These are phyloP conservation scores for Apiospora phragmitis DNA, from an alignment of 2,329 filamentous ascomycete species.

Conservation along the genomic window DNA sequence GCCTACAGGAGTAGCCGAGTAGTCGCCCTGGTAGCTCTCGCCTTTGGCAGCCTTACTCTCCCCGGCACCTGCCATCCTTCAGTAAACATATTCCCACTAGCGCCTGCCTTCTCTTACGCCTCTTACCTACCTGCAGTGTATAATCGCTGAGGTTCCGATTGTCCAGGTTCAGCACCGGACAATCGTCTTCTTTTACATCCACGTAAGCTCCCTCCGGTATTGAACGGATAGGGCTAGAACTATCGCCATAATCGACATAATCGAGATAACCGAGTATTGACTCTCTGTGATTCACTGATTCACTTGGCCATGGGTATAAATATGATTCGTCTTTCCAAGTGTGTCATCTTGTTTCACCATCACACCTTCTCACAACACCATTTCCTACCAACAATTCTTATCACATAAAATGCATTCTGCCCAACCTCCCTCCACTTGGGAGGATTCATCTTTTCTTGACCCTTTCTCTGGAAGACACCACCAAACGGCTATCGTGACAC, in stretches of 20 bases:
- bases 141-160: not conserved
- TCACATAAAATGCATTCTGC: not conserved
- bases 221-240: not conserved
- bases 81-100: no score
- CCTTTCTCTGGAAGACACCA: not conserved
- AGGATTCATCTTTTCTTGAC: not conserved
- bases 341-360: not conserved
- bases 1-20: no score
- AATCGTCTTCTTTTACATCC: not conserved
- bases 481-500: not conserved
- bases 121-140: not conserved
- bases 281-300: not conserved
- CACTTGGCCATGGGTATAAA: not conserved
- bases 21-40: not conserved
- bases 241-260: not conserved
- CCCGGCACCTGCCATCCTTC: no score
- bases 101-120: not conserved
- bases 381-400: not conserved
- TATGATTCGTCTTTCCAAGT: not conserved
- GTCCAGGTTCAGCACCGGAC: not conserved
- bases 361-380: not conserved
- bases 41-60: not conserved
- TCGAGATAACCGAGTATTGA: not conserved
- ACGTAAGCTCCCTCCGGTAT: not conserved
- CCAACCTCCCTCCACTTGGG: not conserved